phyloP scores from a whole-genome alignment of 2,329 filamentous ascomycete species.

The Ophiostoma triangulosporum region DNA sequence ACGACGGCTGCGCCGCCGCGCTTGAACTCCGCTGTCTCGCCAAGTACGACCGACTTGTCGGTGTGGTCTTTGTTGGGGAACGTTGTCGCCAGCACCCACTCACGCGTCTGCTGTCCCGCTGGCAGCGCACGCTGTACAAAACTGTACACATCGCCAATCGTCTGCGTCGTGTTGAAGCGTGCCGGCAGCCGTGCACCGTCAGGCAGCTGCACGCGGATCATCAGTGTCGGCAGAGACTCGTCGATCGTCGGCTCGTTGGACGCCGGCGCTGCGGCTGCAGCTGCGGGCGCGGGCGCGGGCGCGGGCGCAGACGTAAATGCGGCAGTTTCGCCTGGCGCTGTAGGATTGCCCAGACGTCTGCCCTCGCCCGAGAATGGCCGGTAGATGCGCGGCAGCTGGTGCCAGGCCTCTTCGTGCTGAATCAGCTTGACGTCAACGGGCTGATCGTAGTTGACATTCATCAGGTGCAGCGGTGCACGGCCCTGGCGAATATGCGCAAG shows the following conservation, averaged over 20 bases:
- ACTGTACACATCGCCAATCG: conserved; percentile 61
- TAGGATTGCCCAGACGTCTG: conserved; percentile 62
- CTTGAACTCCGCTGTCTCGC: conserved; percentile 51
- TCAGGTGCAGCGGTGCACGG: conserved; percentile 61
- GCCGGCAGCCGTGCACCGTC: conserved; percentile 66
- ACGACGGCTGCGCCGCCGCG: conserved; percentile 51
- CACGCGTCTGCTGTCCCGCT: conserved; percentile 36
- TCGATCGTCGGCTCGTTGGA: conserved; percentile 37
- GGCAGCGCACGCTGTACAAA: conserved; percentile 56
- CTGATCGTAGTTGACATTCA: conserved; percentile 63
- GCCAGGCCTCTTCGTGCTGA: conserved; percentile 63
- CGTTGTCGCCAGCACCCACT: conserved; percentile 66
- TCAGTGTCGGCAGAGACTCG: conserved; percentile 51
- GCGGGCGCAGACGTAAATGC: conserved; percentile 19
- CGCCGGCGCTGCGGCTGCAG: conserved; percentile 18
- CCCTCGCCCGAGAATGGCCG: conserved; percentile 62
- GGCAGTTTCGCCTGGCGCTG: conserved; percentile 23
- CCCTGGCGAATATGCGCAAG: conserved; percentile 65
- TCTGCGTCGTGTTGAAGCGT: conserved; percentile 69
- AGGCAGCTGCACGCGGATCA: conserved; percentile 63
- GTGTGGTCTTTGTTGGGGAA: conserved; percentile 72
- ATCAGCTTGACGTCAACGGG: conserved; percentile 68
- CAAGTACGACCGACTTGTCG: conserved; percentile 46
- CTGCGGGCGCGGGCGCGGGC: conserved; percentile 18
- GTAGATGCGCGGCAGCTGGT: conserved; percentile 59